Evolutionary conservation across 2,329 filamentous ascomycete species (phyloP), one percentile per base, ranked within the genome.

Genomic region (Thielaviopsis populi): DNA sequence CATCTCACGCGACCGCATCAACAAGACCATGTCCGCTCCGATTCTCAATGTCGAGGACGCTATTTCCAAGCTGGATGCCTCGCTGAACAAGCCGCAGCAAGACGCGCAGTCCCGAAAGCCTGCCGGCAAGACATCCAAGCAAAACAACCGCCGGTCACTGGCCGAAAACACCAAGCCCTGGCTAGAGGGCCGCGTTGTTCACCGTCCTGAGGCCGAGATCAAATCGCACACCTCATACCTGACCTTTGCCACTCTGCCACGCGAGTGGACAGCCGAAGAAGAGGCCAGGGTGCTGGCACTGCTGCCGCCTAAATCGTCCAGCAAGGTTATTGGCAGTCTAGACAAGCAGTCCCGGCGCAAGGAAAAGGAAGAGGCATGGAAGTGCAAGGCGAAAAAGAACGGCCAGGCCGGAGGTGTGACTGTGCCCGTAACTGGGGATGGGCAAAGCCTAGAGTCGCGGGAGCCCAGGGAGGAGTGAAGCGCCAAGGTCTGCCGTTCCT

Each of bases 141-240:
- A 54, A 22, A 59, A 62, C 42, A 33, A 42, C 13, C 56, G 54
- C 19, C 53, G 53, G 2, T 22, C 33, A 11, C 46, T 27, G n/a
- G 54, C 48, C 10, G 64, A 61, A 8, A 53, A 53, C 19, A 58
- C 56, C 13, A 84, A 88, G 67, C 73, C 81, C 0, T 95, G 86
- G 76, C 83, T 87, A 71, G 83, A 91, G 67, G 94, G 94, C 0
- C 82, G 83, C 33, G 71, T 97, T 48, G 80, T 90, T 37, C 89
- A 95, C 70, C 82, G 90, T 27, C 85, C 88, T 0, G 94, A 99
- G 75, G 77, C 85, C 0, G 94, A 99, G 70, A 77, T 97, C 66
- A 96, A 96, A 79, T 94, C 89, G 7, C 94, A 99, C 74, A 99
- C 94, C 0, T 94, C 88, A n/a, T 99, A 99, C 73, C 80, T 99